Evolutionary conservation across 345 rosid species (phyloP), one percentile per base, ranked within the genome.

Genomic region (Populus tremula): DNA sequence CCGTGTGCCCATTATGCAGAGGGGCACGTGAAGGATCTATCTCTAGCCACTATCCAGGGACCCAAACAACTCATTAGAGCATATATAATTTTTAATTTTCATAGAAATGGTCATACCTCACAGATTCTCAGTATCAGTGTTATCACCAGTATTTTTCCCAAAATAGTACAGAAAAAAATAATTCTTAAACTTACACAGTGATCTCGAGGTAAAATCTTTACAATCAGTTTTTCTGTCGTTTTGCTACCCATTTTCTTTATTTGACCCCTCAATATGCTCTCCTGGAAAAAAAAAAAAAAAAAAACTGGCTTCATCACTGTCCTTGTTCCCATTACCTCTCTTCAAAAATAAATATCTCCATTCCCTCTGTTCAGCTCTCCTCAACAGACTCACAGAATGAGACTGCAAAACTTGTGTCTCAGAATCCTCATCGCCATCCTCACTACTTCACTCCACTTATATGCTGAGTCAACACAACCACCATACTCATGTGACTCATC

Each of bases 401-500:
- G n/a, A 9, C 50, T 43, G 36, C 77, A 23, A 33, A 74, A n/a
- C 20, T 70, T 69, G 76, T 71, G 12, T 39, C 31, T 78, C 69
- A 1, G 38, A 5, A 5, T 53, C 69, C n/a, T 70, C n/a, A 7
- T 54, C 50, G 5, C 73, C 33, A 18, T 63, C 20, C 45, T 36
- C 33, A 25, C 69, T 16, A 18, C 49, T 23, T 18, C 59, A 25
- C 72, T 74, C 17, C 43, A 74, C 54, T 50, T 45, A 0, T 29
- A 27, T 29, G 79, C 45, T 23, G 79, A 67, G 35, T 80, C 91
- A 71, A 67, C 86, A 33, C 84, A 59, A 49, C 89, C 88, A 20
- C 98, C 93, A 27, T 88, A 82, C 80, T 81, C 97, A 0, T 94
- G 98, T 38, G 91, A 86, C 70, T 25, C 90, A 0, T 83, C 87